Conservation (phyloP, 2,329 filamentous ascomycete genomes). For the Colletotrichum caudatum region DNA sequence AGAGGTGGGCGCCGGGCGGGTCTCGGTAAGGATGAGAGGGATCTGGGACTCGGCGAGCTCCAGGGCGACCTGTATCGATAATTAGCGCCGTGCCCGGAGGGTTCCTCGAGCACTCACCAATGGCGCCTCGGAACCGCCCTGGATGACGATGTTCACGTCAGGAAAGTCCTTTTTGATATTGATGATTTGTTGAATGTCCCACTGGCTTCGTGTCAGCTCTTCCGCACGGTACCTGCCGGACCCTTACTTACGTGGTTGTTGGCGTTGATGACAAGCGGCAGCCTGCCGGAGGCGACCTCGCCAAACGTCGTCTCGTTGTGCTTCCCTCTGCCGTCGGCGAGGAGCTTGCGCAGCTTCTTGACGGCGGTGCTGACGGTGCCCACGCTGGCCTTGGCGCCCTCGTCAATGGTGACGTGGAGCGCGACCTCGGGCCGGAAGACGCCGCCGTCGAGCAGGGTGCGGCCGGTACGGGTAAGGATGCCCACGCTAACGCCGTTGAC, state of each 20-base stretch:
- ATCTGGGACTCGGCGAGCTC: constrained; percentile 55
- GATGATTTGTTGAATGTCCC: constrained; percentile 56
- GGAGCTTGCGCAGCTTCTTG: constrained; percentile 52
- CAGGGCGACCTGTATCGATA: constrained; percentile 49
- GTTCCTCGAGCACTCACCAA: constrained; percentile 46
- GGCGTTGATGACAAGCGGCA: constrained; percentile 56
- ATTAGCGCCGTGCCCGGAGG: not conserved
- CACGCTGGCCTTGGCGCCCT: constrained; percentile 48
- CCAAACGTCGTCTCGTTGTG: constrained; percentile 52
- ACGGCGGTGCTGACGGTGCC: constrained; percentile 46
- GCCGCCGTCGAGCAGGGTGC: constrained; percentile 55
- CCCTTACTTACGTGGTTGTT: constrained; percentile 36
- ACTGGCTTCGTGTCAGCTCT: constrained; percentile 45
- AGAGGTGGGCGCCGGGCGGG: constrained; percentile 49
- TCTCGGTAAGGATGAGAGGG: constrained; percentile 57
- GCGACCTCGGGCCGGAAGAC: constrained; percentile 58
- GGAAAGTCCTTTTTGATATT: constrained; percentile 53
- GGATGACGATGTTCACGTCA: constrained; percentile 51
- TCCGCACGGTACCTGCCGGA: not conserved
- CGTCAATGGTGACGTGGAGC: constrained; percentile 56
- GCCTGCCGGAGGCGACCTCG: constrained; percentile 51
- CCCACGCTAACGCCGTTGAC: constrained; percentile 57
- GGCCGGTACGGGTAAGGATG: constrained; percentile 53
- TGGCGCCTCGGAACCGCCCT: constrained; percentile 55
- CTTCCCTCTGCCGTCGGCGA: constrained; percentile 51